phyloP scores from a whole-genome alignment of 345 rosid genomes.

The Syzygium aromaticum region DNA sequence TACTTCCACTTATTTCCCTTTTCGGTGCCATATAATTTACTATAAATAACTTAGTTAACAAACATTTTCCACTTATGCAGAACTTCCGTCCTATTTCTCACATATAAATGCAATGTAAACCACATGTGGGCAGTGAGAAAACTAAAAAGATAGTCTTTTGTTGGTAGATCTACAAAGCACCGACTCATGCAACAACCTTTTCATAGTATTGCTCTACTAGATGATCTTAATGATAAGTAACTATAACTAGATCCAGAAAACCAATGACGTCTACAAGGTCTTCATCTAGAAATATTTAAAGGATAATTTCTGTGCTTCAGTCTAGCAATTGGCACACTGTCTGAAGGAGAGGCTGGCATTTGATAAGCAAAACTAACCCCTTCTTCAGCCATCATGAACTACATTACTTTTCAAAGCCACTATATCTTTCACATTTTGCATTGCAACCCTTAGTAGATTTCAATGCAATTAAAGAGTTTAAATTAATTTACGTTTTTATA shows the following conservation, averaged over 20 bases:
- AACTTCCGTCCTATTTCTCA: neutral
- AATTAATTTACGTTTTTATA: neutral
- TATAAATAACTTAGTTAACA: neutral
- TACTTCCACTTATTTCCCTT: neutral
- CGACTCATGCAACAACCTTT: neutral
- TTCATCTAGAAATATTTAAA: neutral
- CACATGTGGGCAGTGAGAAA: neutral
- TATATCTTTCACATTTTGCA: neutral
- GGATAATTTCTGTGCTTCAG: neutral
- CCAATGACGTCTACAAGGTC: neutral
- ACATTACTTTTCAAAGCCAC: neutral
- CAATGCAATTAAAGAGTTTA: neutral
- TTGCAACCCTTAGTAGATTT: neutral
- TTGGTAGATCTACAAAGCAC: neutral
- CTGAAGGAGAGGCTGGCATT: neutral
- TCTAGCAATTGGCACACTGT: neutral
- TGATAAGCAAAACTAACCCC: neutral
- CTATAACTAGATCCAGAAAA: neutral
- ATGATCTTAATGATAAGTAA: neutral
- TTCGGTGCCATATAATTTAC: neutral
- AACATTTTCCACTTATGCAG: neutral
- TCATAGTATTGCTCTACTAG: neutral
- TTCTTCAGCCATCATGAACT: neutral
- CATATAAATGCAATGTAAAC: no score
- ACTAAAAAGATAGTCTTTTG: neutral